phyloP scores from a whole-genome alignment of 2,329 filamentous ascomycete species.

The Pestalotiopsis sp. region DNA sequence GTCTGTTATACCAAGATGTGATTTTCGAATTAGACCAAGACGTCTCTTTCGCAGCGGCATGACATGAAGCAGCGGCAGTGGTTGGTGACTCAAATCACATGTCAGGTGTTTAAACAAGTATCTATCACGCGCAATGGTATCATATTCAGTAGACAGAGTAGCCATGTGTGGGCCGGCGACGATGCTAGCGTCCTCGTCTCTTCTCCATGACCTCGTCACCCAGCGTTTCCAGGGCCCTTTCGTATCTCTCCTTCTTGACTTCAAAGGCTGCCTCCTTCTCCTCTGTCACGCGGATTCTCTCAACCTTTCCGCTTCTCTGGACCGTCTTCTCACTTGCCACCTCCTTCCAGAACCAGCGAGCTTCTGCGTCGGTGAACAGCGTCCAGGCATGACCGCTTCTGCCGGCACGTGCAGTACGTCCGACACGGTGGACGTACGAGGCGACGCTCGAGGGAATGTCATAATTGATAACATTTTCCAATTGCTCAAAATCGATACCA shows the following conservation, averaged over 20 bases:
- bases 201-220: conserved; percentile 59
- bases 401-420: conserved; percentile 84
- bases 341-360: conserved; percentile 88
- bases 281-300: conserved; percentile 46
- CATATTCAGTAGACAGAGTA: neutral
- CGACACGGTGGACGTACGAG: conserved; percentile 89
- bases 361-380: conserved; percentile 79
- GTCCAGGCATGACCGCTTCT: conserved; percentile 81
- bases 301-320: conserved; percentile 46
- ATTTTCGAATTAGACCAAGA: too few species aligned
- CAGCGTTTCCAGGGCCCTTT: conserved; percentile 62
- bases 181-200: conserved; percentile 5
- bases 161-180: neutral
- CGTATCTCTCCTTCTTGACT: conserved; percentile 39
- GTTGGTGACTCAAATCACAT: too few species aligned
- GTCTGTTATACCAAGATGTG: too few species aligned
- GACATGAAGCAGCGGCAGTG: too few species aligned
- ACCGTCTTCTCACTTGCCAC: conserved; percentile 64
- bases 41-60: too few species aligned
- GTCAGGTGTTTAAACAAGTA: too few species aligned
- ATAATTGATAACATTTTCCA: conserved; percentile 91
- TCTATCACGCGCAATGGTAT: neutral
- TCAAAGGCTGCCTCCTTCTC: conserved; percentile 21
- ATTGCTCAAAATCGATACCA: conserved; percentile 78
- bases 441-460: conserved; percentile 82